Evolutionary conservation across 495 filamentous ascomycete genomes (phyloP), one percentile per base, ranked within the genome.

Genomic region (Aspergillus mulundensis): DNA sequence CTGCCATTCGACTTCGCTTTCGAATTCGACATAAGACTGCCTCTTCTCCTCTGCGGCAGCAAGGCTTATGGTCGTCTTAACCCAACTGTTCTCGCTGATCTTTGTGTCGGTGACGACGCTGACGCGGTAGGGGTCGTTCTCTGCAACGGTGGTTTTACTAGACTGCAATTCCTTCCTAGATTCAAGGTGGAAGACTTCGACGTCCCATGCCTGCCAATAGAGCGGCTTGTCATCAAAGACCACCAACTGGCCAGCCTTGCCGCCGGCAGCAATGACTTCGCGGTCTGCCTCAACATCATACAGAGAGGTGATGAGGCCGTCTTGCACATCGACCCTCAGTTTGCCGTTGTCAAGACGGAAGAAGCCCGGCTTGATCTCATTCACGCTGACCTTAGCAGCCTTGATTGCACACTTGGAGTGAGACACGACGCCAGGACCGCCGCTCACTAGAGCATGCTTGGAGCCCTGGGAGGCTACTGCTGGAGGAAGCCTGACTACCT

Each of bases 161-260:
- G 82, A 77, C 0, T 75, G 64, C 5, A 98, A 75, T 62, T 89
- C 89, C 60, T 88, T 82, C 47, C 94, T 84, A 0, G 90, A 93
- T 52, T 91, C 87, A 20, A 96, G 81, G 58, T 97, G 94, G 75
- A 87, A 98, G 43, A 97, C 90, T 68, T 98, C 94, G 30, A 96
- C 91, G 70, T 98, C 94, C 94, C 94, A 98, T 1, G 92, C 94
- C 73, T 98, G 93, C 94, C 94, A 98, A 74, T 96, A 95, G 18
- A 97, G 80, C 16, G 94, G 94, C 72, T 97, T 97, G 71, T 98
- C 94, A 65, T 98, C 94, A 66, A 95, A 97, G 49, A 97, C 87
- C 56, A 98, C 91, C 7, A 96, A 79, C 65, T 97, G 92, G 50
- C 91, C 93, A 43, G 89, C 92, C 69, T 90, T 94, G 6, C 81